Evolutionary conservation across 768 basidiomycete genomes (phyloP).

Genomic region (Kwoniella botswanensis): DNA sequence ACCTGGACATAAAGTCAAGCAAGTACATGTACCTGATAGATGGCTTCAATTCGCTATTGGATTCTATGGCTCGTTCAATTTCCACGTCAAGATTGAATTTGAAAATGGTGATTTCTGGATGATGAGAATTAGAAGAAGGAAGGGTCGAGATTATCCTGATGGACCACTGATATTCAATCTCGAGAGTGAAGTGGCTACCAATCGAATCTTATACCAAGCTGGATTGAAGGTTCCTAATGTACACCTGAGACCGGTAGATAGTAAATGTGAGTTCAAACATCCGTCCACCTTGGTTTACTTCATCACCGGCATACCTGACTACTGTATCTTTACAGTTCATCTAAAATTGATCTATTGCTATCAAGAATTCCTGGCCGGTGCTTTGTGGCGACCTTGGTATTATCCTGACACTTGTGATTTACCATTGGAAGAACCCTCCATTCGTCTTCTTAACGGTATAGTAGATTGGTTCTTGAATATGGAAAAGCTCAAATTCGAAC

Average conservation of each 20-base stretch:
- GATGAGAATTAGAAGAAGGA: constrained; percentile 11
- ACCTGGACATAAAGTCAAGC: not conserved
- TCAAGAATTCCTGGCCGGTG: not conserved
- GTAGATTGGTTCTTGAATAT: constrained; percentile 17
- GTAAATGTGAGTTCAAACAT: constrained; percentile 3
- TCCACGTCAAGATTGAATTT: constrained; percentile 15
- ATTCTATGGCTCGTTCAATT: constrained; percentile 3
- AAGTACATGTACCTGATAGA: not conserved
- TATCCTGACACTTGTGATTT: not conserved
- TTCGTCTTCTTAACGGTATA: not conserved
- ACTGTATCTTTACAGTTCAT: not conserved
- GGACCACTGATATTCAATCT: constrained; percentile 5
- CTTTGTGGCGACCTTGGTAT: not conserved
- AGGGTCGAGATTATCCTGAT: not conserved
- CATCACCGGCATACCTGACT: not conserved
- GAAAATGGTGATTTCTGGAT: constrained; percentile 11
- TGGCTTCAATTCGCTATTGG: not conserved
- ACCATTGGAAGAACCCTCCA: not conserved
- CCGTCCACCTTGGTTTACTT: too few species aligned
- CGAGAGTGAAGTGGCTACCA: constrained; percentile 6
- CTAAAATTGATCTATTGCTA: constrained; percentile 9
- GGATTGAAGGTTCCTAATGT: not conserved
- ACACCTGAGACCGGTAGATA: not conserved
- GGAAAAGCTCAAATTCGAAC: constrained; percentile 10
- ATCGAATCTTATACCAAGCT: not conserved